A percentile compares a stretch with the other conserved stretches of the same genome.
These are phyloP conservation scores for Tetradesmus obliquus DNA, from an alignment of 139 green algal species.

Conservation along the genomic window DNA sequence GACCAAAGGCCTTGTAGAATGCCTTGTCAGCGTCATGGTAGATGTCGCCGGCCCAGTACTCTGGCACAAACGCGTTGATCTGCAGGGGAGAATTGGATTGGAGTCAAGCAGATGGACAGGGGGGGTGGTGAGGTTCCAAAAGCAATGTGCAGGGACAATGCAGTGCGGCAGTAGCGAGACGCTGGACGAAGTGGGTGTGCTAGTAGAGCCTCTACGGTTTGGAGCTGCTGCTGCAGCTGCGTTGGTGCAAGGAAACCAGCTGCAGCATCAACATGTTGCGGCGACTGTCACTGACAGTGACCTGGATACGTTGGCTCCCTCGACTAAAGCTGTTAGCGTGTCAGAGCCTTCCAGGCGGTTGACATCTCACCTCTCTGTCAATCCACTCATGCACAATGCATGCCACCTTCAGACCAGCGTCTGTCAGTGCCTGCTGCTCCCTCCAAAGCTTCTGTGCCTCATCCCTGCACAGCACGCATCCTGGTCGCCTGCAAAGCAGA, in stretches of 20 bases:
- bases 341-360: no score
- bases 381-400: constrained; percentile 56
- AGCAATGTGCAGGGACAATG: background rate
- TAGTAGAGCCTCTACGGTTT: background rate
- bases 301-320: no score
- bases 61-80: constrained; percentile 50
- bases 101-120: background rate
- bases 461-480: constrained; percentile 4
- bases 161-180: no score
- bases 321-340: no score
- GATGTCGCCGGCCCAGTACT: constrained; percentile 51
- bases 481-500: background rate
- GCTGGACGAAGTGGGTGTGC: background rate
- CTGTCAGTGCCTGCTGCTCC: constrained; percentile 15
- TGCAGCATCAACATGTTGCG: background rate
- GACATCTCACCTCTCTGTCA: constrained; percentile 41
- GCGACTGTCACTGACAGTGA: no score
- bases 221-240: background rate
- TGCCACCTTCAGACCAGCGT: constrained; percentile 39
- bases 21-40: constrained; percentile 53
- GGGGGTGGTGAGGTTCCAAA: background rate
- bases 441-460: constrained; percentile 27
- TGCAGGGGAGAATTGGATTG: background rate
- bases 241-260: background rate
- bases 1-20: constrained; percentile 50